Base-by-base conservation (phyloP, 495 filamentous ascomycete species). In the Ramalina intermedia region DNA sequence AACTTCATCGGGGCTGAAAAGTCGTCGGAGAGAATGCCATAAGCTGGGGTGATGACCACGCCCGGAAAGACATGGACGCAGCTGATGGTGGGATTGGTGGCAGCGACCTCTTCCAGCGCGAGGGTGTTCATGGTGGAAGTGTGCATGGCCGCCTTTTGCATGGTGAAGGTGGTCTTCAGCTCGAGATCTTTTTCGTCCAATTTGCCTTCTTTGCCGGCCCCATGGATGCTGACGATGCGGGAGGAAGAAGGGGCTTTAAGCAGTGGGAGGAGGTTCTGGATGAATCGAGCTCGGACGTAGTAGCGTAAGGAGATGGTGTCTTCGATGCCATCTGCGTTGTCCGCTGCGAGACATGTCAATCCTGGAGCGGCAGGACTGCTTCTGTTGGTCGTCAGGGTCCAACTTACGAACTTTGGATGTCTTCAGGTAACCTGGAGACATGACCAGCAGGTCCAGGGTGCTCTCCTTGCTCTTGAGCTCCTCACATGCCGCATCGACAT, bases 201-300 rank as follows among this genome's bases (percentile, higher is more conserved):
- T 6, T 49, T 44, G 14, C 71, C 72, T 59, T 84, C 81, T 16
- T 66, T 63, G 21, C 68, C 67, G 2, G 65, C 71, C 0, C 56
- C 65, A 12, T 68, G 60, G 41, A 83, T 67, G 29, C 60, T 65
- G 33, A 84, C 66, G 16, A 84, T 74, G 17, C 80, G 73, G 2
- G 58, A 51, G 16, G 51, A 35, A 6, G 61, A 40, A 0, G 67
- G 60, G 0, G 51, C 39, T 33, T 63, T 62, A 1, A 70, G 60
- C 1, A 67, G 52, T 0, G 66, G 65, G 0, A 63, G 52, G 6
- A 70, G 63, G 33, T 64, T 63, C 8, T 52, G 17, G 36, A 63
- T 49, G 46, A 68, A 66, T n/a, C 62, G 60, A 52, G 66, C 58
- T 23, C 66, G 62, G 8, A 60, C 49, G 55, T 72, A 69, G 54